phyloP scores from a whole-genome alignment of 1,139 yeast species.

The Zygoascus sp. region DNA sequence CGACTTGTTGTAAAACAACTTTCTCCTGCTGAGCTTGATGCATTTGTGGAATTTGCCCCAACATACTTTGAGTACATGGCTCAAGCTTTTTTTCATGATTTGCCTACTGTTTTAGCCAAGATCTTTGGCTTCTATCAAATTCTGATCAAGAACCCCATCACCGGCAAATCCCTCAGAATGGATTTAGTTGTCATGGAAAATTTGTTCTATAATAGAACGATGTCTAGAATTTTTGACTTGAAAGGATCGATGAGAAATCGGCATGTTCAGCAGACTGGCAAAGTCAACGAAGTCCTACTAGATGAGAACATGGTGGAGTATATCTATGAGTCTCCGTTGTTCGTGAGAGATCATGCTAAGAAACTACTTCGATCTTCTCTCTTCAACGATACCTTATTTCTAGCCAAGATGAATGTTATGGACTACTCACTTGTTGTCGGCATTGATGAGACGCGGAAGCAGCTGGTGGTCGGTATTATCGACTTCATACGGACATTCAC shows the following conservation, averaged over 20 bases:
- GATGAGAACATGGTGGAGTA: slow-evolving; percentile 99
- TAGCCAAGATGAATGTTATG: slow-evolving; percentile 98
- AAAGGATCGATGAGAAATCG: slow-evolving; percentile 98
- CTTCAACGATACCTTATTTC: slow-evolving; percentile 90
- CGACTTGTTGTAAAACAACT: slow-evolving; percentile 86
- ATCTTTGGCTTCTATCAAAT: slow-evolving; percentile 95
- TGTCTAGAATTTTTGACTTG: slow-evolving; percentile 84
- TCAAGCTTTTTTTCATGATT: slow-evolving; percentile 88
- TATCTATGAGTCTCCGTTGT: slow-evolving; percentile 91
- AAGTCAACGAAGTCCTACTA: slow-evolving; percentile 85
- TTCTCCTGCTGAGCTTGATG: slow-evolving; percentile 83
- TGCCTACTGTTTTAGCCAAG: slow-evolving; percentile 91
- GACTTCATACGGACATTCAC: slow-evolving; percentile 95
- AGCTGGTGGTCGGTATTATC: slow-evolving; percentile 86
- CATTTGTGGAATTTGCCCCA: slow-evolving; percentile 93
- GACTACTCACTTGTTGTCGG: slow-evolving; percentile 95
- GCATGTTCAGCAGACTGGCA: slow-evolving; percentile 94
- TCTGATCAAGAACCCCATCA: slow-evolving; percentile 71
- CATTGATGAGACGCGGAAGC: slow-evolving; percentile 64
- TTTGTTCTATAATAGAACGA: slow-evolving; percentile 76
- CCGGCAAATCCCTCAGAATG: slow-evolving; percentile 76
- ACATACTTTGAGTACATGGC: slow-evolving; percentile 95
- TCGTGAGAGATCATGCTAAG: slow-evolving; percentile 90
- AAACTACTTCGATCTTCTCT: slow-evolving; percentile 78
- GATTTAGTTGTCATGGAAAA: slow-evolving; percentile 96